Evolutionary conservation across 1,284 basidiomycete genomes (phyloP), one percentile per base, ranked within the genome.

Genomic region (Hortiboletus rubellus): DNA sequence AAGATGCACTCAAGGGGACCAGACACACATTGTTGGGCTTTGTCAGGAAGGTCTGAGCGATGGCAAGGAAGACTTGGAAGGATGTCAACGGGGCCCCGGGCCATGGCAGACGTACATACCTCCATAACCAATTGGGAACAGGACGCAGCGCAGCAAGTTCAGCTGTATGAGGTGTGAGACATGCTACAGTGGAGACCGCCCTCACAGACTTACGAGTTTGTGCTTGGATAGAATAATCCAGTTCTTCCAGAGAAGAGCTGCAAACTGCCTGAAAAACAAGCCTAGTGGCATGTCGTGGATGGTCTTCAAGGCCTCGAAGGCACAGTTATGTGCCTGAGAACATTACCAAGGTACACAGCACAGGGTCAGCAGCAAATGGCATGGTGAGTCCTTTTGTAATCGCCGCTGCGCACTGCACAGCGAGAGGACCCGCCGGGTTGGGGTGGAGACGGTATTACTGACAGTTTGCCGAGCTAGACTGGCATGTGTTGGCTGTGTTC

Each of bases 161-260:
- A 89, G 71, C 83, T 86, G 59, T 18, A 37, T 46, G 42, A 51
- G 6, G 11, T 57, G 38, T 52, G 60, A 65, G 50, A 60, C 60
- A 62, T 50, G 56, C 46, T 30, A 42, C 50, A 17, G 50, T 46
- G 14, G 30, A n/a, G 48, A 34, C 27, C 15, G 10, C 24, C n/a
- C 4, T 8, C 8, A 18, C 5, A 47, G 8, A 78, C 86, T 71
- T 66, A 89, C 87, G 64, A 83, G 74, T 54, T 83, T 79, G 69
- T 86, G 84, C 68, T 83, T 86, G 22, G 79, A 80, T 33, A 86
- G 71, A 17, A 87, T 79, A 51, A 86, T 88, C 86, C 85, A 89
- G 63, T 91, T 91, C 79, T 92, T 92, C 78, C 82, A 80, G 54
- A 83, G 80, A 41, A 92, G 72, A 5, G 82, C 84, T 11, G 71